Base-by-base conservation (phyloP, 305 asterid species). In the Fraxinus xanthoxyloides region DNA sequence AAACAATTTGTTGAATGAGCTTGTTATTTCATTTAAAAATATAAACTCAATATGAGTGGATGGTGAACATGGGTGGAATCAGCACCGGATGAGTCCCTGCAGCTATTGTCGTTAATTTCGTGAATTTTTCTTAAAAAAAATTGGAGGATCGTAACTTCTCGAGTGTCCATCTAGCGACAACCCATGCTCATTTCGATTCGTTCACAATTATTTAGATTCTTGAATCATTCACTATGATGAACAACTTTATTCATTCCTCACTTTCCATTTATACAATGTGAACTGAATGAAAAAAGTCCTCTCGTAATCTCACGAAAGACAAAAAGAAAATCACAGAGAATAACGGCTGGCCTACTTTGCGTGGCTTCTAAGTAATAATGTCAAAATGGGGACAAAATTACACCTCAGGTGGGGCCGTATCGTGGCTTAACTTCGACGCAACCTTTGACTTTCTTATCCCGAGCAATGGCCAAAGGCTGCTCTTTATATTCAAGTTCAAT, bases 351-450 rank as follows among this genome's bases (percentile, higher is more conserved):
- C 86, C 84, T 76, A 79, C 87, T n/a, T 83, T 56, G 83, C 87
- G 75, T 87, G 85, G 86, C 86, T 79, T 81, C 43, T 38, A 81
- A 87, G 91, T 72, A 7, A 51, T 38, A 17, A 3, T 7, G 76
- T 86, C 73, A 70, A 2, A 15, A 26, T 30, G 82, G 88, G 88
- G 0, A 84, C 89, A 86, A 26, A 35, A 7, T 17, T 30, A 28
- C 80, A 61, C 72, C 31, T 61, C 15, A 61, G 9, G 34, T 40
- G 4, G 34, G 26, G 69, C 72, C 65, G 26, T 9, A 17, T 38
- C 79, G 26, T 82, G 69, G 88, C 89, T 88, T 89, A 85, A 30
- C 19, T 80, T 80, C 82, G 87, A 89, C 90, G 90, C 94, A 76
- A 83, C 82, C 23, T 81, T 88, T 84, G 78, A 86, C 88, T 80